Base-by-base conservation (phyloP, 1,284 basidiomycete genomes). In the Microbotryum scabiosae region DNA sequence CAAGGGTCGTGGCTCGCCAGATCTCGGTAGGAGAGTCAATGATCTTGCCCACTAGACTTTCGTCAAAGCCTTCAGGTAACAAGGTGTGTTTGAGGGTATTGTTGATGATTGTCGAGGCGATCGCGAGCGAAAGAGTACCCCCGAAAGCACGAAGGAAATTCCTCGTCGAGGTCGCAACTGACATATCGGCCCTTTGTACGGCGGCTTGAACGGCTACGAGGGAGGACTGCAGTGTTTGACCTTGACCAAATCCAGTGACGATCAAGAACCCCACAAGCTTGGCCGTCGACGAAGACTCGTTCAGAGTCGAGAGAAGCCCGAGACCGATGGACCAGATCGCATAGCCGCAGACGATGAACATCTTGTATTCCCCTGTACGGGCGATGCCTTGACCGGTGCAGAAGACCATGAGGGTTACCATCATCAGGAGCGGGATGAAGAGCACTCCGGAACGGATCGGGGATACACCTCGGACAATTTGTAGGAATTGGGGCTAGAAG, bases 401-500 rank as follows among this genome's bases (percentile, higher is more conserved):
- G 36, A 62, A 57, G n/a, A 61, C 70, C 20, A 56, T 57, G 43
- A 73, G 46, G 8, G 76, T 69, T 2, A 66, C 68, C 57, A 74
- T 80, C 21, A 85, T 76, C 23, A 86, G 78, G 21, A 86, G 76
- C 0, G 85, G 84, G 5, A 87, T 79, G 5, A 87, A 77, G 61
- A 85, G 81, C 5, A 84, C 76, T 3, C 84, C 85, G 8, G 78
- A 78, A 23, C 80, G 80, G 45, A 86, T 81, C 0, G 85, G 82
- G 8, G 80, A 79, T 64, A 79, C 84, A 2, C 82, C 83, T 21
- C 84, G 75, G 3, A 82, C 84, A 4, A 87, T 81, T 74, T 88
- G 86, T 72, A 86, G 85, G 72, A 82, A 88, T 64, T 86, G 84
- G 0, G 86, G 86, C 0, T 88, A 7, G 30, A n/a, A n/a, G 79